Percentiles rank a stretch among this genome's conserved stretches.
Conservation (phyloP, 257 asterid genomes). For the Solanum chmielewskii region DNA sequence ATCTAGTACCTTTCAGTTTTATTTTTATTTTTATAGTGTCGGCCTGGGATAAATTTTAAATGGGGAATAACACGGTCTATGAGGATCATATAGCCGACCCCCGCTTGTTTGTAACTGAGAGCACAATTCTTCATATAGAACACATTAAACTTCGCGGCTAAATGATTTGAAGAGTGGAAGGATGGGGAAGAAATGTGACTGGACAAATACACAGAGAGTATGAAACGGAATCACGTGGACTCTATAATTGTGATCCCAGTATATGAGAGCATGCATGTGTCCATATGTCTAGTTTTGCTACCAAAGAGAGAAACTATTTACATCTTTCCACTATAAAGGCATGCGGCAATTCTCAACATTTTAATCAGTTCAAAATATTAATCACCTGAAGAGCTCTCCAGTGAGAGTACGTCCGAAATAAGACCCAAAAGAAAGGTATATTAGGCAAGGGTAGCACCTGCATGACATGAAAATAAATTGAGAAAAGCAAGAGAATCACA, state of each 20-base stretch:
- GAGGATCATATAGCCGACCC: neutral
- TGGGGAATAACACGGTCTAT: neutral
- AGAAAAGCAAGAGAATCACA: neutral
- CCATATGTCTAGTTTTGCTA: neutral
- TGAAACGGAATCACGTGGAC: neutral
- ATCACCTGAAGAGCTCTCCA: conserved; percentile 97
- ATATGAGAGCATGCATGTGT: neutral
- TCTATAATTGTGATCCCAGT: neutral
- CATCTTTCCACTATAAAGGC: neutral
- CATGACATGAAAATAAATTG: neutral
- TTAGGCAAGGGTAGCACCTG: conserved; percentile 98
- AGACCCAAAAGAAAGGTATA: conserved; percentile 89
- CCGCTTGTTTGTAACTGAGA: neutral
- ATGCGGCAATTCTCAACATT: neutral
- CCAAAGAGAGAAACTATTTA: neutral
- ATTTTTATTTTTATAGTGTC: neutral
- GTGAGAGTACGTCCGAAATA: conserved; percentile 92
- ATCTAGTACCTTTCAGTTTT: neutral
- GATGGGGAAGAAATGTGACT: neutral
- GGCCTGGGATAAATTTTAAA: neutral
- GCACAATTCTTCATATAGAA: neutral
- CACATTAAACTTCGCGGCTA: neutral
- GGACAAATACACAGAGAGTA: neutral
- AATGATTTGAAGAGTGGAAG: neutral
- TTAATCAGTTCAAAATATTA: neutral